phyloP scores from a whole-genome alignment of 345 rosid genomes.

The Brassica juncea region DNA sequence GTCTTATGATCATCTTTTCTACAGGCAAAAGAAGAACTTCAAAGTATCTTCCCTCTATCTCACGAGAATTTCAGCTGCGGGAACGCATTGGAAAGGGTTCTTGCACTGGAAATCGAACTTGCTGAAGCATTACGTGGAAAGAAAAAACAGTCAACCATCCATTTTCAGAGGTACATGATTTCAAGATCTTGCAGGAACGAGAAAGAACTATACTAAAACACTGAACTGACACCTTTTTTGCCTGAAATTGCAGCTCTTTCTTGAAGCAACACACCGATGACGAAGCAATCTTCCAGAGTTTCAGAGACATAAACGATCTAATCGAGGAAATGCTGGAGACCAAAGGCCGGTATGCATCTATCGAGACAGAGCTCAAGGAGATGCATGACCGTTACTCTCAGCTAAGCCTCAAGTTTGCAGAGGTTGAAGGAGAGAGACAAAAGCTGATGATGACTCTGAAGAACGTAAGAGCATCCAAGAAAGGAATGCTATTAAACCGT shows the following conservation, averaged over 20 bases:
- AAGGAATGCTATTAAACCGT: constrained; percentile 45
- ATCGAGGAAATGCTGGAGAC: constrained; percentile 80
- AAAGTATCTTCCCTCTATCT: constrained; percentile 66
- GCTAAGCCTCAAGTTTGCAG: constrained; percentile 94
- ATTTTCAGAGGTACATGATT: constrained; percentile 70
- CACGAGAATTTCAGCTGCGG: constrained; percentile 58
- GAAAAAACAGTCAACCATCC: constrained; percentile 56
- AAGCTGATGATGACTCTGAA: constrained; percentile 96
- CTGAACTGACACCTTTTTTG: constrained; percentile 8
- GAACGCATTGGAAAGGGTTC: constrained; percentile 82
- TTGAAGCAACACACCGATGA: constrained; percentile 76
- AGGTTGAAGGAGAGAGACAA: constrained; percentile 98
- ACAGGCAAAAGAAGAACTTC: constrained; percentile 89
- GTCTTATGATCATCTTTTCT: constrained; percentile 24
- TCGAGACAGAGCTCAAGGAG: constrained; percentile 83
- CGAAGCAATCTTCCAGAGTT: constrained; percentile 87
- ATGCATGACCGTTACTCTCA: constrained; percentile 95
- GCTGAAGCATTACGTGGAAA: constrained; percentile 82
- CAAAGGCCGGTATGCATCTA: constrained; percentile 64
- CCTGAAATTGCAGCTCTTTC: constrained; percentile 67
- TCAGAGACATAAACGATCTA: constrained; percentile 86
- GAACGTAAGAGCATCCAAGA: constrained; percentile 73
- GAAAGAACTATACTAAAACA: constrained; percentile 1
- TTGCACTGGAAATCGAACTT: constrained; percentile 91
- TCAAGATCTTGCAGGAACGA: constrained; percentile 11